phyloP scores from a whole-genome alignment of 1,139 yeast species.

The Suhomyces wounanorum region DNA sequence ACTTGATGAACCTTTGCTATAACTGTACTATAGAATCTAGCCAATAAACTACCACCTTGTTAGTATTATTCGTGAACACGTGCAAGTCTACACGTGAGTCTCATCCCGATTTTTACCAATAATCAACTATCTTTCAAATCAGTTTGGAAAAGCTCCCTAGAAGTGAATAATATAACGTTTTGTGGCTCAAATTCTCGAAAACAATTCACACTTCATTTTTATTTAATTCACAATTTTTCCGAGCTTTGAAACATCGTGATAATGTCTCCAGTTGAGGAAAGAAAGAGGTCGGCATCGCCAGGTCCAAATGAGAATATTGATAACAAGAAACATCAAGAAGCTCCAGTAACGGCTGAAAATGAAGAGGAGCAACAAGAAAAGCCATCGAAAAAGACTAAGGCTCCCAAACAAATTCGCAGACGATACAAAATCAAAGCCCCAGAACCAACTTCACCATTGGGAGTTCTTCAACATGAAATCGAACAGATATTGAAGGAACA shows the following conservation, averaged over 20 bases:
- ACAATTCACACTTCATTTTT: not conserved
- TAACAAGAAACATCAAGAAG: conserved; percentile 11
- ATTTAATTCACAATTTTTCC: too few relatives aligned
- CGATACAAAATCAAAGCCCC: conserved; percentile 59
- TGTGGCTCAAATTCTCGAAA: not conserved
- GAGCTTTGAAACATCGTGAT: not conserved
- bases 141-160: not conserved
- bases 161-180: not conserved
- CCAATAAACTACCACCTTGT: conserved; percentile 2
- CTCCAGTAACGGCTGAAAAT: not conserved
- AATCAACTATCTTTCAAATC: not conserved
- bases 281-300: conserved; percentile 16
- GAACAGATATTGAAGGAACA: conserved; percentile 52
- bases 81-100: not conserved
- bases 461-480: conserved; percentile 77
- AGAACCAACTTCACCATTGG: conserved; percentile 80
- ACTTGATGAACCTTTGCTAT: not conserved
- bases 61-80: not conserved
- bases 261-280: conserved; percentile 17
- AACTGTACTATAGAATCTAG: not conserved
- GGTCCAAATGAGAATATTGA: conserved; percentile 6
- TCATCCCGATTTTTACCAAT: not conserved
- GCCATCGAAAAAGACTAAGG: conserved; percentile 1
- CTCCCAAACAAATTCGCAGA: conserved; percentile 29
- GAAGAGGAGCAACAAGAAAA: not conserved